These are phyloP conservation scores for Parastagonospora avenae DNA, from an alignment of 2,329 filamentous ascomycete species.

Conservation along the genomic window DNA sequence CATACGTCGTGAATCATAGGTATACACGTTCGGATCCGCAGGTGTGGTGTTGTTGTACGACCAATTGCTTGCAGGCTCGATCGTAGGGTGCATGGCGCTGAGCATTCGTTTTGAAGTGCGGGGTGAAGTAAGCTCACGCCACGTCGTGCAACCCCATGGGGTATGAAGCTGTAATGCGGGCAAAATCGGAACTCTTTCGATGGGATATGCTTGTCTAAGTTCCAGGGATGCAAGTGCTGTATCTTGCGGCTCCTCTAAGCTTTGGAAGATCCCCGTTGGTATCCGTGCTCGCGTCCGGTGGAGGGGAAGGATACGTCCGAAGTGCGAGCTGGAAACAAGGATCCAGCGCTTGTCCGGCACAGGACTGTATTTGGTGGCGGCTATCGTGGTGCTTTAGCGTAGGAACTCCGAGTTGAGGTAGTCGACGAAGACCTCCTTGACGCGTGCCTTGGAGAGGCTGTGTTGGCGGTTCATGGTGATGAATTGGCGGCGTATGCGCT, in stretches of 20 bases:
- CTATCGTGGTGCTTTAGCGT: conserved; percentile 25
- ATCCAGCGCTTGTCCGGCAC: not conserved
- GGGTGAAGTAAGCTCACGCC: not conserved
- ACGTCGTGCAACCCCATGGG: not conserved
- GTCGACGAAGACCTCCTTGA: conserved; percentile 47
- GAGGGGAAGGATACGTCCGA: conserved; percentile 15
- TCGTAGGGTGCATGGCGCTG: not conserved
- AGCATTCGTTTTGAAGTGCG: not conserved
- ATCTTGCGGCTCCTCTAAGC: not conserved
- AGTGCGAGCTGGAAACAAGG: not conserved
- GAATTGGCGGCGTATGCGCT: conserved; percentile 78
- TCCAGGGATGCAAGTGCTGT: not conserved
- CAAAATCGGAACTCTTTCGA: not conserved
- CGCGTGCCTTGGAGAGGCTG: conserved; percentile 47
- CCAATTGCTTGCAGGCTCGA: not conserved
- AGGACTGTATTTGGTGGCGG: conserved; percentile 7
- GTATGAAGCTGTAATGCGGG: not conserved
- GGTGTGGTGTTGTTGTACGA: not conserved
- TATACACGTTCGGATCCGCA: too few species aligned
- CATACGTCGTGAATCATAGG: too few species aligned
- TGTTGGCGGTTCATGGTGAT: conserved; percentile 75
- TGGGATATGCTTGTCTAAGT: not conserved
- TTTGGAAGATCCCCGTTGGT: not conserved
- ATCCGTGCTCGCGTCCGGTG: conserved; percentile 9
- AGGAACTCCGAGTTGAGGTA: conserved; percentile 47